Percentiles rank a stretch among this genome's conserved stretches.
Conservation (phyloP, 176 grass and related monocot species). For the Puya raimondii region DNA sequence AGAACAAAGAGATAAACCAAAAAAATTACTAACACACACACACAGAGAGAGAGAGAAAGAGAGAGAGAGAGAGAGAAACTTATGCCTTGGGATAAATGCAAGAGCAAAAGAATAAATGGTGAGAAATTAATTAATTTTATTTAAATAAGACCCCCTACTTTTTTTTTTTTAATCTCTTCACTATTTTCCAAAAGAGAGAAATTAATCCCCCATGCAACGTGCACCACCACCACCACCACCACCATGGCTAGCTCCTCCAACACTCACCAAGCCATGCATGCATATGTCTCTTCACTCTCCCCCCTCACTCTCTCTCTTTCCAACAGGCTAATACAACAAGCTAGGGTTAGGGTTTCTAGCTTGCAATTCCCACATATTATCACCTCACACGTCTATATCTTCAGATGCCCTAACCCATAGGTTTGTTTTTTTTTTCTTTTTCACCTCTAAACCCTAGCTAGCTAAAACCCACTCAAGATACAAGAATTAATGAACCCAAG, state of each 20-base stretch:
- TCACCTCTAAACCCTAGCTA: too few relatives aligned
- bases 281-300: conserved; percentile 14
- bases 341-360: conserved; percentile 53
- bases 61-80: background rate
- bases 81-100: background rate
- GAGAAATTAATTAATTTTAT: background rate
- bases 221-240: conserved; percentile 4
- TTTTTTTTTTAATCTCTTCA: conserved; percentile 2
- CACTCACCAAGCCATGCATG: conserved; percentile 19
- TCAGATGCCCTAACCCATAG: background rate
- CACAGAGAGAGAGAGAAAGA: background rate
- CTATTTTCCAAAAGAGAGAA: conserved; percentile 16
- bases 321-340: conserved; percentile 12
- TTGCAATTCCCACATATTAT: background rate
- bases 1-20: background rate
- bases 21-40: background rate
- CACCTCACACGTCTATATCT: too few relatives aligned
- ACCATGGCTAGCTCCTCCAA: conserved; percentile 13
- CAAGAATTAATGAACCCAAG: too few relatives aligned
- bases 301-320: background rate
- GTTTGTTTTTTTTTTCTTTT: background rate
- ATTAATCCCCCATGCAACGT: conserved; percentile 37
- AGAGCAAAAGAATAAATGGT: too few relatives aligned
- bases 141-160: background rate
- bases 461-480: too few relatives aligned